A percentile compares a stretch with the other conserved stretches of the same genome.
Conservation (phyloP, 169 alveolate genomes). For the Cryptosporidium meleagridis region DNA sequence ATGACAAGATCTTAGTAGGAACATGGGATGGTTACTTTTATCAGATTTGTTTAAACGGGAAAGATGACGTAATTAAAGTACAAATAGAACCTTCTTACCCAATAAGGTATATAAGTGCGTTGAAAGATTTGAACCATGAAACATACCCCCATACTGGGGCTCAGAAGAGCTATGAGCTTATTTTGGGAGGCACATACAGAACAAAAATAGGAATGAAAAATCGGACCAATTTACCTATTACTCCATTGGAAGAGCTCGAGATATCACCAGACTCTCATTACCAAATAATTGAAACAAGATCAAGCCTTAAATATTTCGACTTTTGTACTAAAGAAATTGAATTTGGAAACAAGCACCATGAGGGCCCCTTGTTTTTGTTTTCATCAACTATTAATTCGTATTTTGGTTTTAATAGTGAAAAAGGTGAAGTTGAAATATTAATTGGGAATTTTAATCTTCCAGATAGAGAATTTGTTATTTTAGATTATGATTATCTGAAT, state of each 20-base stretch:
- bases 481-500: constrained; percentile 30
- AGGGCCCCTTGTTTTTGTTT: constrained; percentile 24
- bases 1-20: constrained; percentile 19
- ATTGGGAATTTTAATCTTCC: constrained; percentile 22
- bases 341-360: background rate
- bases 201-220: background rate
- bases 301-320: constrained; percentile 11
- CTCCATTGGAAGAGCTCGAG: constrained; percentile 11
- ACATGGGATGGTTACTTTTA: constrained; percentile 60
- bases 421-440: constrained; percentile 1
- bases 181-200: constrained; percentile 22
- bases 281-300: constrained; percentile 41
- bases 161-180: constrained; percentile 26
- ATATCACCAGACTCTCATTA: constrained; percentile 15
- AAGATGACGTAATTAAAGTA: background rate
- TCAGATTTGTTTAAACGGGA: background rate
- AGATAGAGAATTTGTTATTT: constrained; percentile 51
- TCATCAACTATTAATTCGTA: constrained; percentile 41
- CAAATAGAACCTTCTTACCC: constrained; percentile 43
- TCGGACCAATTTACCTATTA: constrained; percentile 1
- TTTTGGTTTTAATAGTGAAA: constrained; percentile 20
- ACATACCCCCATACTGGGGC: background rate
- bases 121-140: background rate
- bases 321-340: background rate
- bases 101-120: constrained; percentile 45